Evolutionary conservation across 306 rosid species (phyloP), one percentile per base, ranked within the genome.

Genomic region (Pyrus communis): DNA sequence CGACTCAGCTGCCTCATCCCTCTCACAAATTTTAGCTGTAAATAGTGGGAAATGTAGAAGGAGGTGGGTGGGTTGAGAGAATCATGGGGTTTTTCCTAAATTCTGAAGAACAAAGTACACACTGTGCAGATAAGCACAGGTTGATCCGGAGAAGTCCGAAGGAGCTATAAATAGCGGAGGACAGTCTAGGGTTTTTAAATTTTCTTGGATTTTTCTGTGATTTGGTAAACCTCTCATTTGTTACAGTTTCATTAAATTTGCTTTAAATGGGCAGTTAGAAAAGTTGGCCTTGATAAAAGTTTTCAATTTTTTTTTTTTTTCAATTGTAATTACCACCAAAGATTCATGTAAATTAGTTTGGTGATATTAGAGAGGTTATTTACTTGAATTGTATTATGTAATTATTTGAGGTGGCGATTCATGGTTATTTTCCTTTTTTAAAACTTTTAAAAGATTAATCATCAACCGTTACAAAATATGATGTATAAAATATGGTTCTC

Each of bases 161-260:
- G 78, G 82, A 81, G 85, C 85, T 86, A 88, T 88, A 90, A 93
- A 91, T 88, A 86, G 93, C 84, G 74, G 88, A 84, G 92, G 88
- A 83, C 88, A 83, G 88, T 84, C 86, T 91, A 79, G 96, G 89
- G 86, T 67, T 82, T 86, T 79, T 73, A 70, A 85, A 64, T 69
- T 68, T 66, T 75, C 81, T 88, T 91, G 91, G 88, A 82, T 31
- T 82, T 89, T 89, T 85, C 75, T 81, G 79, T 69, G 74, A 72
- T 87, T 83, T 83, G 86, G 88, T 76, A 89, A 87, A 87, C 87
- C 71, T 74, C 77, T 71, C 75, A 75, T 74, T 77, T 83, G 80
- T 86, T 86, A 83, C 91, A 38, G n/a, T 73, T 80, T 88, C 83
- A 68, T 74, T 79, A 72, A 42, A 42, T 42, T 42, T 42, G 59